These are phyloP conservation scores for Salvia splendens DNA, from an alignment of 257 asterid species.

Conservation along the genomic window DNA sequence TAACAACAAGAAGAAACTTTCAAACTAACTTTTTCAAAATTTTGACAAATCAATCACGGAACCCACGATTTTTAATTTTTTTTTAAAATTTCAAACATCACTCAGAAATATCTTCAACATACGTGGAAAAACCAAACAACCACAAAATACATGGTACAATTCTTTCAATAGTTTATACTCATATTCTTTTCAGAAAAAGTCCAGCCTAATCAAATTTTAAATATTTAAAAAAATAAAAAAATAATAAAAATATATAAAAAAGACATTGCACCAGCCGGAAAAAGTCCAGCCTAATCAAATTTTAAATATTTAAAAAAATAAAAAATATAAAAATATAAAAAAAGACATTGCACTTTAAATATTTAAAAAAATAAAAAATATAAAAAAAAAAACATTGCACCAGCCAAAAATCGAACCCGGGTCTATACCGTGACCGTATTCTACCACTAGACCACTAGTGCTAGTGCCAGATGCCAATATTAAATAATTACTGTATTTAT, in stretches of 20 bases:
- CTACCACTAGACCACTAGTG: conserved; percentile 56
- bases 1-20: background rate
- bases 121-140: too few relatives aligned
- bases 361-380: background rate
- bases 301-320: background rate
- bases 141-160: too few relatives aligned
- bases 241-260: background rate
- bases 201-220: too few relatives aligned
- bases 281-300: too few relatives aligned
- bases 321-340: background rate
- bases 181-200: too few relatives aligned
- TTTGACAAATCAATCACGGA: background rate
- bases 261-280: too few relatives aligned
- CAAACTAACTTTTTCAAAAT: conserved; percentile 8
- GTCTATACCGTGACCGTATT: conserved; percentile 99
- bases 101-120: too few relatives aligned
- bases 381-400: background rate
- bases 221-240: background rate
- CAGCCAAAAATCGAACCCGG: conserved; percentile 52
- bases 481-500: too few relatives aligned
- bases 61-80: background rate
- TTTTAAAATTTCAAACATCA: background rate
- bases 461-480: conserved; percentile 23
- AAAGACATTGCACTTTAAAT: too few relatives aligned
- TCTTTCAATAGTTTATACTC: too few relatives aligned